These are phyloP conservation scores for Botrytis squamosa DNA, from an alignment of 2,329 filamentous ascomycete species.

Conservation along the genomic window DNA sequence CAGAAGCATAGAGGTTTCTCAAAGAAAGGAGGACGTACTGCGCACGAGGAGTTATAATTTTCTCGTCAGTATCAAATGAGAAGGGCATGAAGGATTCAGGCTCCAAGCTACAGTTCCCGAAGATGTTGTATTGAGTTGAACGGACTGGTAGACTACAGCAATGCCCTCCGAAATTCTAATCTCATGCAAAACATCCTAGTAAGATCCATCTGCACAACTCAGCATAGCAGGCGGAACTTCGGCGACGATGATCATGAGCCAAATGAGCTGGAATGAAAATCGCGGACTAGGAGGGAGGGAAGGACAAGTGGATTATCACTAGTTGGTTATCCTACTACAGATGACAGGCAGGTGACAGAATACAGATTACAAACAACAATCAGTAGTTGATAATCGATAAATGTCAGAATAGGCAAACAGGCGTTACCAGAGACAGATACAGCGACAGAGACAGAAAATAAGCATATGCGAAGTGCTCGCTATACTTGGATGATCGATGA, in stretches of 20 bases:
- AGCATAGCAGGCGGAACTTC: too few species aligned
- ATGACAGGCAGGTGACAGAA: not conserved
- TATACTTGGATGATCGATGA: constrained; percentile 19
- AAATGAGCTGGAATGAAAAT: not conserved
- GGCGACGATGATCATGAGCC: not conserved
- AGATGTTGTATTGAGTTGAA: not conserved
- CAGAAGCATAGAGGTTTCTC: constrained; percentile 69
- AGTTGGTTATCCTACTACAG: constrained; percentile 21
- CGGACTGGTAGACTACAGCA: constrained; percentile 17
- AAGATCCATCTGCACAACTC: not conserved
- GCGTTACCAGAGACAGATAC: constrained; percentile 18
- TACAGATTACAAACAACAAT: not conserved
- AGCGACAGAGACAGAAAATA: constrained; percentile 28
- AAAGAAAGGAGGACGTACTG: constrained; percentile 49
- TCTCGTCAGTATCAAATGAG: not conserved
- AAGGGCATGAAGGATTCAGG: not conserved
- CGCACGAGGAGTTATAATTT: not conserved
- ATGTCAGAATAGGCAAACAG: not conserved
- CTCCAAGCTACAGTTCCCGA: not conserved
- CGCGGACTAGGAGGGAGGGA: not conserved
- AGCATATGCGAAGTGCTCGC: constrained; percentile 39
- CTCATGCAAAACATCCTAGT: too few species aligned
- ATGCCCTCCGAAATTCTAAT: not conserved
- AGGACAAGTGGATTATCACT: not conserved
- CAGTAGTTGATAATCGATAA: constrained; percentile 29